These are phyloP conservation scores for Exophiala oligosperma DNA, from an alignment of 2,329 filamentous ascomycete species.

Conservation along the genomic window DNA sequence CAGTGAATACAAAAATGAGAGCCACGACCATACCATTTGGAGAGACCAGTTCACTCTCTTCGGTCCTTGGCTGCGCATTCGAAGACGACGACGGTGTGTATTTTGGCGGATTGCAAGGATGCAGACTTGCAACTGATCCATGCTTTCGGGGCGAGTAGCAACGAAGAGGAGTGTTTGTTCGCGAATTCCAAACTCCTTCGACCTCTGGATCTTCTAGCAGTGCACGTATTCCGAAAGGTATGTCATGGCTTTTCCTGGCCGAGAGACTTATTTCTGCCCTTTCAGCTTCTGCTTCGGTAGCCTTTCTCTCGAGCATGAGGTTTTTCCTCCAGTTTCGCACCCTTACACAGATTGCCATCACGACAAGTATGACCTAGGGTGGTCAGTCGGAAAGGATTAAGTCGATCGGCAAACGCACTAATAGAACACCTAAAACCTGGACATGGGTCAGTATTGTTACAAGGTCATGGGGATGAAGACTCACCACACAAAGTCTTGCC, in stretches of 20 bases:
- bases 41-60: slow-evolving; percentile 9
- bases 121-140: slow-evolving; percentile 1
- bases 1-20: slow-evolving; percentile 1
- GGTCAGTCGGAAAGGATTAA: slow-evolving; percentile 30
- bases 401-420: slow-evolving; percentile 6
- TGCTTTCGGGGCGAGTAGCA: not conserved
- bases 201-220: slow-evolving; percentile 80
- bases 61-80: slow-evolving; percentile 3
- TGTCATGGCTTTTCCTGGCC: slow-evolving; percentile 56
- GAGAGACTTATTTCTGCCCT: slow-evolving; percentile 53
- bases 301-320: slow-evolving; percentile 56
- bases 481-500: slow-evolving; percentile 28
- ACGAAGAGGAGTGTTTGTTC: slow-evolving; percentile 40
- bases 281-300: slow-evolving; percentile 59
- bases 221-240: slow-evolving; percentile 84
- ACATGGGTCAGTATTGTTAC: not conserved
- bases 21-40: slow-evolving; percentile 10
- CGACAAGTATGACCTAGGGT: slow-evolving; percentile 61
- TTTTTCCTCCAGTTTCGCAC: slow-evolving; percentile 56
- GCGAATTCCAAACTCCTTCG: slow-evolving; percentile 78
- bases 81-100: slow-evolving; percentile 11
- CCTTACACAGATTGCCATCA: slow-evolving; percentile 67
- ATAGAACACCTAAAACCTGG: slow-evolving; percentile 23
- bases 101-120: not conserved
- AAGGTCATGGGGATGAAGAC: not conserved